Conservation (phyloP, 2,329 filamentous ascomycete genomes). For the Metarhizium robertsii region DNA sequence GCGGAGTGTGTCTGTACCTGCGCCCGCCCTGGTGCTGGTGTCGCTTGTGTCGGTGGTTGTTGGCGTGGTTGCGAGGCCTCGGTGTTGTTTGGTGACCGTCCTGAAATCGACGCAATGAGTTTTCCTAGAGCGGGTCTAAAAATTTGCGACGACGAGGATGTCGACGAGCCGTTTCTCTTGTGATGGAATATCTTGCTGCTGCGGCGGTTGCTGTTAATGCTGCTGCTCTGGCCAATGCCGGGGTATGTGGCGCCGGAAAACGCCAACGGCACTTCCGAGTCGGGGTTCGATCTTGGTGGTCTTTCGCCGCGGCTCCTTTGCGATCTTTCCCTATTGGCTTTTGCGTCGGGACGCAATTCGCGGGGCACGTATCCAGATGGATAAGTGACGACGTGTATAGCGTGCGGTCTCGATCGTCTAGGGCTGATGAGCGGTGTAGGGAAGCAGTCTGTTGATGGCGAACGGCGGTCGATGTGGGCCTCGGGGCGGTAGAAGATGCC, state of each 20-base stretch:
- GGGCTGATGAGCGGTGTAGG: conserved; percentile 30
- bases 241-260: not conserved
- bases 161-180: not conserved
- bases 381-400: conserved; percentile 33
- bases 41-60: not conserved
- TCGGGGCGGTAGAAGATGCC: conserved; percentile 9
- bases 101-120: conserved; percentile 8
- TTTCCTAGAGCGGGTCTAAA: conserved; percentile 6
- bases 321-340: not conserved
- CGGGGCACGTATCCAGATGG: conserved; percentile 34
- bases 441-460: conserved; percentile 12
- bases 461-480: conserved; percentile 1
- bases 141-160: conserved; percentile 4
- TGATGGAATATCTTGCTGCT: not conserved
- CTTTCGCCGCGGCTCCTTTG: conserved; percentile 1
- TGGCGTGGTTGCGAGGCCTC: not conserved
- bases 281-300: conserved; percentile 2
- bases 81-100: conserved; percentile 1
- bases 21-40: not conserved
- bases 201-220: conserved; percentile 27
- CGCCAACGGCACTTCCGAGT: not conserved
- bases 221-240: conserved; percentile 6
- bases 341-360: conserved; percentile 26
- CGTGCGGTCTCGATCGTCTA: conserved; percentile 28
- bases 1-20: not conserved